Evolutionary conservation across 805 yeast species (phyloP).

Genomic region (Saturnispora silvae): DNA sequence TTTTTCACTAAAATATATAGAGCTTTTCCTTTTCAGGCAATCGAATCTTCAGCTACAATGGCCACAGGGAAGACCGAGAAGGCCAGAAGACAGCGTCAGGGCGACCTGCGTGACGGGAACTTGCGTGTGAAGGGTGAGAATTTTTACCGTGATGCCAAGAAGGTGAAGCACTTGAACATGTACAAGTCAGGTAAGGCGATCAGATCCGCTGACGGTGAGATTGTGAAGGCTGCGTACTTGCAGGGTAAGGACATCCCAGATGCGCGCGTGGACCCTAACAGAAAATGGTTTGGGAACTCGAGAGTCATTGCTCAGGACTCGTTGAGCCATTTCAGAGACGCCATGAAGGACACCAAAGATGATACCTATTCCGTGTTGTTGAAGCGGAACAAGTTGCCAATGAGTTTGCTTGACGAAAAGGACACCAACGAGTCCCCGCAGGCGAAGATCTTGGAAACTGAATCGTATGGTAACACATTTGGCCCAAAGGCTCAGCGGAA

Average conservation of each 20-base stretch:
- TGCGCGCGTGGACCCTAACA: constrained; percentile 92
- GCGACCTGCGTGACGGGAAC: constrained; percentile 77
- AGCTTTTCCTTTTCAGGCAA: not conserved
- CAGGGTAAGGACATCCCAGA: constrained; percentile 81
- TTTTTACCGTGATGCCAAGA: constrained; percentile 89
- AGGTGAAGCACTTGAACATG: constrained; percentile 84
- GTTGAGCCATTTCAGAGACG: constrained; percentile 84
- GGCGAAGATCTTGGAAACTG: constrained; percentile 78
- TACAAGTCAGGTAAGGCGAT: constrained; percentile 85
- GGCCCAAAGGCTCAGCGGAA: constrained; percentile 95
- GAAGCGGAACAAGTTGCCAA: constrained; percentile 85
- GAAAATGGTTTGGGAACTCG: constrained; percentile 97
- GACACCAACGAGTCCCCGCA: constrained; percentile 68
- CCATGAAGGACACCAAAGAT: constrained; percentile 74
- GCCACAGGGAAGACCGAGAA: constrained; percentile 92
- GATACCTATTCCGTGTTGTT: constrained; percentile 80
- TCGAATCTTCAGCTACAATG: constrained; percentile 34
- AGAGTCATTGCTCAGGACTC: constrained; percentile 98
- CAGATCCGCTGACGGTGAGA: constrained; percentile 79
- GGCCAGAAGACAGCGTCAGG: constrained; percentile 73
- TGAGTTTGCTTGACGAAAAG: constrained; percentile 87
- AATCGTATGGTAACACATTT: constrained; percentile 68
- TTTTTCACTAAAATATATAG: not conserved
- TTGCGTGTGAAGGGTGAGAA: constrained; percentile 93
- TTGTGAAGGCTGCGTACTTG: constrained; percentile 75